These are phyloP conservation scores for Globisporangium polare DNA, from an alignment of 352 stramenopile genomes.

Conservation along the genomic window DNA sequence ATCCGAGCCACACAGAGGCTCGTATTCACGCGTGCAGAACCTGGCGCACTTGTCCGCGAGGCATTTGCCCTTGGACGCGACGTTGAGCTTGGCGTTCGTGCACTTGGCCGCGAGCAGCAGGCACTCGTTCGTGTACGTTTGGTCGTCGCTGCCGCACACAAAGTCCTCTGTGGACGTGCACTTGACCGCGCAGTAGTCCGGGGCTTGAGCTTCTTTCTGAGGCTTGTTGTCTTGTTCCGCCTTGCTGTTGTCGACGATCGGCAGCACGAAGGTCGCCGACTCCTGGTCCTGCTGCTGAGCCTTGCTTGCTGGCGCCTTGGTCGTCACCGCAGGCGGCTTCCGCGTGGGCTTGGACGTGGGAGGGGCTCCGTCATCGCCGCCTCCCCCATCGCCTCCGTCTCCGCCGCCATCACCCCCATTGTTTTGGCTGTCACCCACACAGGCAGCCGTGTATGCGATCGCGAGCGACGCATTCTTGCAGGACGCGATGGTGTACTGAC, in stretches of 20 bases:
- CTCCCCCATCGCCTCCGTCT: not conserved
- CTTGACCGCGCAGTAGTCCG: not conserved
- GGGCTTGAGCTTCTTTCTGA: not conserved
- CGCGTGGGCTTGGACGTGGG: not conserved
- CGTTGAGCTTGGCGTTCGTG: not conserved
- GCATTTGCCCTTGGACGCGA: not conserved
- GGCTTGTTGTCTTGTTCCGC: not conserved
- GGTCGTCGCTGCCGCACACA: not conserved
- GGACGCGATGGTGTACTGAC: constrained; percentile 22
- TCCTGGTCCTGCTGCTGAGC: not conserved
- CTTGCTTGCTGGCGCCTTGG: not conserved
- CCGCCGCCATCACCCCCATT: constrained; percentile 3
- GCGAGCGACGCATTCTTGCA: constrained; percentile 23
- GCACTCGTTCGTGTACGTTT: constrained; percentile 5
- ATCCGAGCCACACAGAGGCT: constrained; percentile 32
- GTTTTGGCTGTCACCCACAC: constrained; percentile 11
- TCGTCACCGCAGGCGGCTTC: not conserved
- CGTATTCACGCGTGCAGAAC: constrained; percentile 25
- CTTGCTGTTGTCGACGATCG: not conserved
- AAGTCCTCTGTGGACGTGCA: not conserved
- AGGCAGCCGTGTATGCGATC: constrained; percentile 22
- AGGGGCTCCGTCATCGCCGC: not conserved
- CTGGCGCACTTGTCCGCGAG: constrained; percentile 8
- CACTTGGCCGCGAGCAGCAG: constrained; percentile 2
- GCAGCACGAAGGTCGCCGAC: not conserved